phyloP scores from a whole-genome alignment of 2,329 filamentous ascomycete genomes.

The Cercospora janseana region DNA sequence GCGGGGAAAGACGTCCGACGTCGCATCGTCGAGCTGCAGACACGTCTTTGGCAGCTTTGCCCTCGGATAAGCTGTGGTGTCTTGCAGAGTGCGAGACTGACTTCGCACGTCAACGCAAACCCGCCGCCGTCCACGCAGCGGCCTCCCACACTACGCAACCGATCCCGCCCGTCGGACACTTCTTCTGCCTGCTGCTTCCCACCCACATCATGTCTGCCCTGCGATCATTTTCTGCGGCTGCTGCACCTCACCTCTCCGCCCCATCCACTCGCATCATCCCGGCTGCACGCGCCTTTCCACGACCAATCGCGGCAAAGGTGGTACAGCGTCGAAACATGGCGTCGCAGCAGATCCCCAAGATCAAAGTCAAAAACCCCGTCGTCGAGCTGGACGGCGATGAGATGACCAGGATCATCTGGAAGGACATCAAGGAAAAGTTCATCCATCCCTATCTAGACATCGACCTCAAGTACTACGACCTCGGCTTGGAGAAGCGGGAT shows the following conservation, averaged over 20 bases:
- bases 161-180: conserved; percentile 14
- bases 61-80: conserved; percentile 1
- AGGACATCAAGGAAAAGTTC: conserved; percentile 99
- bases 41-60: neutral
- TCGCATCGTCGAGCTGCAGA: neutral
- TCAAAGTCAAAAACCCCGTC: conserved; percentile 98
- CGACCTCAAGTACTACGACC: conserved; percentile 70
- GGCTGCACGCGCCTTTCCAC: conserved; percentile 32
- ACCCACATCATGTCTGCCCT: conserved; percentile 31
- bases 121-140: conserved; percentile 3
- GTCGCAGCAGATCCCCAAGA: conserved; percentile 63
- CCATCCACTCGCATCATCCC: conserved; percentile 21
- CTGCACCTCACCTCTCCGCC: conserved; percentile 19
- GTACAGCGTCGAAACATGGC: conserved; percentile 41
- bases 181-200: conserved; percentile 1
- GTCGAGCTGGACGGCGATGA: conserved; percentile 92
- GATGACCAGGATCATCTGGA: conserved; percentile 99
- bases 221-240: conserved; percentile 19
- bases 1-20: neutral
- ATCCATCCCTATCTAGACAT: conserved; percentile 94
- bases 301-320: conserved; percentile 36
- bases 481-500: conserved; percentile 89
- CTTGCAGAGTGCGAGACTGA: too few relatives aligned
- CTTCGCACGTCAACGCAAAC: conserved; percentile 3
- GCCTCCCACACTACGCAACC: conserved; percentile 7